These are phyloP conservation scores for Rhizopus stolonifer DNA, from an alignment of 371 early-diverging fungal genomes.

Conservation along the genomic window DNA sequence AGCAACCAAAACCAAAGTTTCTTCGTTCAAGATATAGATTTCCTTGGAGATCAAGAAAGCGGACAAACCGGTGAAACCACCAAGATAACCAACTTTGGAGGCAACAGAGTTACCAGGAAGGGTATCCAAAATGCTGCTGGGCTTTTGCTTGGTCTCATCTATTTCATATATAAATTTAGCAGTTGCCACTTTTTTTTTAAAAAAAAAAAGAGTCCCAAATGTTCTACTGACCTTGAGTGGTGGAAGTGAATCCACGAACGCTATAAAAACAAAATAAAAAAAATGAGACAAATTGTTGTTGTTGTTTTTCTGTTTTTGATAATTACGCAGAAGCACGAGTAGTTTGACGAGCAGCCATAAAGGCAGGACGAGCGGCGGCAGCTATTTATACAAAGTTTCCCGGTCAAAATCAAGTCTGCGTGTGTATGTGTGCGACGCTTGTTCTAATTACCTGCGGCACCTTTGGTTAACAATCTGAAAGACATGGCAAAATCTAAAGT, in stretches of 20 bases:
- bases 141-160: constrained; percentile 67
- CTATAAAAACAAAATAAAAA: constrained; percentile 16
- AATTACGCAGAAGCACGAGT: constrained; percentile 44
- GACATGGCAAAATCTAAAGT: constrained; percentile 35
- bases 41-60: constrained; percentile 93
- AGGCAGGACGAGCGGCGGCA: constrained; percentile 45
- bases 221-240: constrained; percentile 28
- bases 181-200: not conserved
- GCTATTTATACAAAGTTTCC: constrained; percentile 13
- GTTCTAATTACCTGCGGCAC: constrained; percentile 39
- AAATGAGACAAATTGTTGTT: not conserved
- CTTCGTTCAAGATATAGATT: constrained; percentile 94
- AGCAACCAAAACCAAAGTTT: constrained; percentile 81
- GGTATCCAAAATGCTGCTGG: constrained; percentile 83
- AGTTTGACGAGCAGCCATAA: constrained; percentile 37
- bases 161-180: constrained; percentile 5
- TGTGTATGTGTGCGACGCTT: not conserved
- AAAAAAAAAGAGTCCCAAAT: not conserved
- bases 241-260: constrained; percentile 40
- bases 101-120: constrained; percentile 90
- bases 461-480: constrained; percentile 52
- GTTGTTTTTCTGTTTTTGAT: not conserved
- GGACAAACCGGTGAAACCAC: constrained; percentile 80
- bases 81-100: constrained; percentile 88
- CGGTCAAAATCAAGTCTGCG: not conserved